Percentiles rank a stretch among this genome's conserved stretches.
These are phyloP conservation scores for Cicer yamashitae DNA, from an alignment of 306 rosid genomes.

Conservation along the genomic window DNA sequence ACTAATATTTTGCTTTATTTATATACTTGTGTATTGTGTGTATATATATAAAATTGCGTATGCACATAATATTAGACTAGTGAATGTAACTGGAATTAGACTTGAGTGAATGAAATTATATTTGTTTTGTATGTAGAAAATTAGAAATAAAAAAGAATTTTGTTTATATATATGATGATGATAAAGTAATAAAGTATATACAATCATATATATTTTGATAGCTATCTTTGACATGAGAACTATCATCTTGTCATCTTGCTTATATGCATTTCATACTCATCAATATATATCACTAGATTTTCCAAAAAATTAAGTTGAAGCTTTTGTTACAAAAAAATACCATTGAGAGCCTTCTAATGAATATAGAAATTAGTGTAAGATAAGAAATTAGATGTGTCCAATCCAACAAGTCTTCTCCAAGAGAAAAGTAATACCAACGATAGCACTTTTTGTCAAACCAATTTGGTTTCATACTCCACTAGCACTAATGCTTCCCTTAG, in stretches of 20 bases:
- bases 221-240: not conserved
- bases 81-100: too few relatives aligned
- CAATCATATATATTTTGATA: not conserved
- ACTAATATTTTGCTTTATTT: too few relatives aligned
- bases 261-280: not conserved
- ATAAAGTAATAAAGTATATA: too few relatives aligned
- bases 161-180: too few relatives aligned
- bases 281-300: not conserved
- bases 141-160: too few relatives aligned
- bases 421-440: not conserved
- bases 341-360: not conserved
- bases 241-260: not conserved
- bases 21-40: too few relatives aligned
- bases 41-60: too few relatives aligned
- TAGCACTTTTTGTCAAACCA: conserved; percentile 25
- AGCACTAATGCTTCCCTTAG: conserved; percentile 26
- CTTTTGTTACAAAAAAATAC: too few relatives aligned
- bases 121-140: too few relatives aligned
- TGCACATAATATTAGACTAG: too few relatives aligned
- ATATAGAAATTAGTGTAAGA: not conserved
- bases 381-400: not conserved
- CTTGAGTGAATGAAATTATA: too few relatives aligned
- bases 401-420: not conserved
- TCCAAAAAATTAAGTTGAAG: not conserved
- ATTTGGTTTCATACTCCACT: conserved; percentile 31